Base-by-base conservation (phyloP, 148 eudicot species). In the Vaccinium myrtillus region DNA sequence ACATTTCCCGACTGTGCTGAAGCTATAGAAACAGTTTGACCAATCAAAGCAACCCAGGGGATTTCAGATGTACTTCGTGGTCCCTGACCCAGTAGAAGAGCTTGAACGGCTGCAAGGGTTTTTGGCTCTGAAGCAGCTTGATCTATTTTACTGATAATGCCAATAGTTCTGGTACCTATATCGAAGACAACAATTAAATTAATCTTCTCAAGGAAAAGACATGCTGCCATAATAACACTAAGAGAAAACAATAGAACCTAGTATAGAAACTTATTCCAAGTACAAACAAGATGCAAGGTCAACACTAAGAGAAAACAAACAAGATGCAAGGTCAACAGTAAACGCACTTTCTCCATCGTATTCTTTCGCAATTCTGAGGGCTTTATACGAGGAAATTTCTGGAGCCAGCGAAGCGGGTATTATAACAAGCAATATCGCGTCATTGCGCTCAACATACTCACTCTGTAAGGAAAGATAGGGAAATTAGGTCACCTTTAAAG, bases 41-140 rank as follows among this genome's bases (percentile, higher is more conserved):
- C 99, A 86, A 97, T 97, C 89, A 97, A 91, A 43, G 96, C 99
- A 88, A 95, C 98, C 98, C 98, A 97, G 32, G 98, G 96, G 71
- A 97, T 94, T 82, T 97, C 99, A 81, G 94, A 87, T 77, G 99
- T 88, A 85, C 96, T 95, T 54, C 98, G 88, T 84, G 99, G 99
- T 67, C 99, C 99, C 89, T 95, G 98, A 81, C 94, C 93, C 89
- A 87, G 84, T 65, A 97, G 90, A 77, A 97, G 94, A 77, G 99
- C 98, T 88, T 95, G 99, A 76, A 97, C 99, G 49, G 99, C 99
- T 84, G 98, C 99, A 84, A 97, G 94, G 27, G 91, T 88, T 91
- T 97, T 97, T 83, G 98, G 87, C 67, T 97, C 99, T 92, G 94
- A 79, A 77, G 98, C 93, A 75, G 93, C 98, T 91, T 97, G 99